Conservation (phyloP, 306 rosid species). For the Cicer yamashitae region DNA sequence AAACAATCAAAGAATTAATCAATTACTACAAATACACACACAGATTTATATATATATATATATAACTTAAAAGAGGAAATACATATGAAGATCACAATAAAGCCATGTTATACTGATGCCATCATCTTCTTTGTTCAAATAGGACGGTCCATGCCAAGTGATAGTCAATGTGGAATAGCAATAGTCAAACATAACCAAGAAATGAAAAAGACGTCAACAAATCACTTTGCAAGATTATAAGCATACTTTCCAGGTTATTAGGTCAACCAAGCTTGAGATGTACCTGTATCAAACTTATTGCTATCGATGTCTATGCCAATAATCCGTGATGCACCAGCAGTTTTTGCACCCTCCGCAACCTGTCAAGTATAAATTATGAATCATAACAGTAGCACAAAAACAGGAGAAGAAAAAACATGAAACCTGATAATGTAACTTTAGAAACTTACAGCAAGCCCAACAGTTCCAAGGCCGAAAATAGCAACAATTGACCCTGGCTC, state of each 20-base stretch:
- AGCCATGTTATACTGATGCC: not conserved
- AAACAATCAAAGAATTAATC: conserved; percentile 10
- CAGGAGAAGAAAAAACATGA: conserved; percentile 40
- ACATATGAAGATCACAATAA: conserved; percentile 5
- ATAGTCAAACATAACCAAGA: conserved; percentile 4
- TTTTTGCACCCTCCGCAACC: conserved; percentile 96
- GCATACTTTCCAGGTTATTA: conserved; percentile 5
- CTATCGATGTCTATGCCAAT: conserved; percentile 85
- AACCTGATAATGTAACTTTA: not conserved
- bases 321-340: conserved; percentile 89
- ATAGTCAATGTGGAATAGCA: conserved; percentile 23
- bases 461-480: conserved; percentile 92
- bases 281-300: conserved; percentile 79
- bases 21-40: not conserved
- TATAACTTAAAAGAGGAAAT: conserved; percentile 12
- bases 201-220: conserved; percentile 14
- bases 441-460: conserved; percentile 89
- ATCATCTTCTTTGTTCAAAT: not conserved
- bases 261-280: conserved; percentile 26
- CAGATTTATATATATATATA: too few species aligned
- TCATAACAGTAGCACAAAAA: conserved; percentile 30
- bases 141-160: not conserved
- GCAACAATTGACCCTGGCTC: conserved; percentile 89
- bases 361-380: conserved; percentile 46
- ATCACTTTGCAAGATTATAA: conserved; percentile 30